A percentile compares a stretch with the other conserved stretches of the same genome.
Evolutionary conservation across 176 grass and related monocot species (phyloP).

Genomic region (Cocos nucifera): DNA sequence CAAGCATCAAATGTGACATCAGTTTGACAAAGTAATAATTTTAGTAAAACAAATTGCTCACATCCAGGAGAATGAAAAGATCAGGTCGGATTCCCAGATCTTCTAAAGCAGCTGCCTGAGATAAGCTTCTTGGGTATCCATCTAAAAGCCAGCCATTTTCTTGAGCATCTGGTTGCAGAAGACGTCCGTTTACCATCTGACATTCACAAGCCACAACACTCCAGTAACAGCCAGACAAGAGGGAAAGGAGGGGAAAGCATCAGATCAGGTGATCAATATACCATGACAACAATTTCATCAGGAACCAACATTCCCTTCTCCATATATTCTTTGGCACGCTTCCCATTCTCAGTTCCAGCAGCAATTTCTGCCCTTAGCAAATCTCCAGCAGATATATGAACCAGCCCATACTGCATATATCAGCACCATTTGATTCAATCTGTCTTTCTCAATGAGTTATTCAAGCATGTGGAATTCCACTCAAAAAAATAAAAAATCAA

Average conservation of each 20-base stretch:
- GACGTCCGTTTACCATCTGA: conserved; percentile 84
- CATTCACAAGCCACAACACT: conserved; percentile 2
- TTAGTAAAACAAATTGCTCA: conserved; percentile 27
- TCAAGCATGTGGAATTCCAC: too few relatives aligned
- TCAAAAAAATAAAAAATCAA: neutral
- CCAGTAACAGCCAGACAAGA: neutral
- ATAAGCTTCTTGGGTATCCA: conserved; percentile 89
- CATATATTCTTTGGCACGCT: conserved; percentile 84
- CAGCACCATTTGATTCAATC: neutral
- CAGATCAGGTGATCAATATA: conserved; percentile 17
- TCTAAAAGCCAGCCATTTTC: conserved; percentile 90
- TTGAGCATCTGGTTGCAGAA: conserved; percentile 77
- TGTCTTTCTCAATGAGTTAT: neutral
- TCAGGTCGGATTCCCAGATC: conserved; percentile 70
- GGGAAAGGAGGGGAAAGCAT: neutral
- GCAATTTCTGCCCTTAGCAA: conserved; percentile 83
- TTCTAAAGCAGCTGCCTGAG: conserved; percentile 85
- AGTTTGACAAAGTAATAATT: neutral
- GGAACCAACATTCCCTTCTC: conserved; percentile 89
- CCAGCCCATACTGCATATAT: conserved; percentile 60
- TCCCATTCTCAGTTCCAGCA: conserved; percentile 67
- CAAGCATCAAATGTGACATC: too few relatives aligned
- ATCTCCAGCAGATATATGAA: conserved; percentile 94
- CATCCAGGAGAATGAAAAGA: conserved; percentile 77
- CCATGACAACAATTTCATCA: conserved; percentile 79